Conservation (phyloP, 768 basidiomycete species). For the Collybia sordida region DNA sequence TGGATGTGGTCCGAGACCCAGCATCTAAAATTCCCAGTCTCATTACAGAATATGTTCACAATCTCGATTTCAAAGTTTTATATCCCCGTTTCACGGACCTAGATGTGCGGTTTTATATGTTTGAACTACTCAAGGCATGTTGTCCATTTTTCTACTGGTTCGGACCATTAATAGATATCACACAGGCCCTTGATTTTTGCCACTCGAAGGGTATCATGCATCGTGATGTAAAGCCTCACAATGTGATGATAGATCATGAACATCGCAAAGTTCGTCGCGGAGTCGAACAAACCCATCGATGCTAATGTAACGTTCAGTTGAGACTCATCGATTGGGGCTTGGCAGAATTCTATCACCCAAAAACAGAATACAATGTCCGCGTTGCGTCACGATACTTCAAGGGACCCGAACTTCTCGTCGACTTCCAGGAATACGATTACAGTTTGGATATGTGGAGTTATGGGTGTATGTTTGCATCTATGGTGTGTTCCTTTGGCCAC, state of each 20-base stretch:
- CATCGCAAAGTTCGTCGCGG: slow-evolving; percentile 74
- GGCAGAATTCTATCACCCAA: slow-evolving; percentile 98
- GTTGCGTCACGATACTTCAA: slow-evolving; percentile 98
- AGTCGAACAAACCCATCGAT: slow-evolving; percentile 1
- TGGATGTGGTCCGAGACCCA: slow-evolving; percentile 95
- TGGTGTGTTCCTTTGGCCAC: slow-evolving; percentile 52
- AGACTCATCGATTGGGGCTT: slow-evolving; percentile 98
- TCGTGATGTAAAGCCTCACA: slow-evolving; percentile 97
- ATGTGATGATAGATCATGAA: slow-evolving; percentile 99
- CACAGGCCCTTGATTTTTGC: slow-evolving; percentile 91
- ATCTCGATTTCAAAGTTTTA: slow-evolving; percentile 94
- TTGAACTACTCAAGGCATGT: slow-evolving; percentile 87
- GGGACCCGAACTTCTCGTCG: slow-evolving; percentile 93
- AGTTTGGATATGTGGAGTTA: slow-evolving; percentile 99
- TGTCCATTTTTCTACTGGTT: background rate
- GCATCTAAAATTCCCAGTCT: slow-evolving; percentile 96
- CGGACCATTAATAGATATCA: slow-evolving; percentile 9
- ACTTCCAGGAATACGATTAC: slow-evolving; percentile 99
- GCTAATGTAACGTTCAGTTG: slow-evolving; percentile 47
- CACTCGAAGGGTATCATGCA: slow-evolving; percentile 99
- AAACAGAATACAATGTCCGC: slow-evolving; percentile 96
- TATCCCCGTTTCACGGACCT: slow-evolving; percentile 95
- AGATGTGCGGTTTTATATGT: slow-evolving; percentile 96
- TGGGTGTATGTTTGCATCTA: slow-evolving; percentile 98
- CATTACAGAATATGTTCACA: slow-evolving; percentile 97